These are phyloP conservation scores for Kalmusia sp. DNA, from an alignment of 2,329 filamentous ascomycete genomes.

Conservation along the genomic window DNA sequence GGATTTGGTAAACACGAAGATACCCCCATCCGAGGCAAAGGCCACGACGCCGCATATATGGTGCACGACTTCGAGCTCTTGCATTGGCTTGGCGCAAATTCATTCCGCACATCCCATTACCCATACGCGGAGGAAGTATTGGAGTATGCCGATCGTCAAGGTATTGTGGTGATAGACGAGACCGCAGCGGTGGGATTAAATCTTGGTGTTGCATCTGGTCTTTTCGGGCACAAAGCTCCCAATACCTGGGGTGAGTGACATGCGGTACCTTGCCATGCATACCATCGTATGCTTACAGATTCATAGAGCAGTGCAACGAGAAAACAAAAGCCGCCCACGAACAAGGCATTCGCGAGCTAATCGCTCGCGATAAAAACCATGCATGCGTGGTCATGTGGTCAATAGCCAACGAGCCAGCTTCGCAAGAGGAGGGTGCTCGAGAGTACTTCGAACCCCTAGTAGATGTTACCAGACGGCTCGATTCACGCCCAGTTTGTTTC, in stretches of 20 bases:
- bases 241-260: no score
- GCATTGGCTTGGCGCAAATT: slow-evolving; percentile 18
- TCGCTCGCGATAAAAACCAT: slow-evolving; percentile 17
- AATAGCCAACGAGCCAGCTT: slow-evolving; percentile 19
- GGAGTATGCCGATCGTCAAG: slow-evolving; percentile 18
- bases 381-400: slow-evolving; percentile 19
- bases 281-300: no score
- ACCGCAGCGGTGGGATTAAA: slow-evolving; percentile 15
- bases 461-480: slow-evolving; percentile 1
- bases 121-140: slow-evolving; percentile 19
- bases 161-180: slow-evolving; percentile 19
- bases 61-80: slow-evolving; percentile 18
- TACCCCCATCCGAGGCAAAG: slow-evolving; percentile 16
- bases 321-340: slow-evolving; percentile 6
- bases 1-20: slow-evolving; percentile 21
- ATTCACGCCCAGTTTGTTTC: slow-evolving; percentile 16
- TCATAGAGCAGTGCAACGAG: no score
- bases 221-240: no score
- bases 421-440: slow-evolving; percentile 14
- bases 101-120: slow-evolving; percentile 18
- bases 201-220: slow-evolving; percentile 12
- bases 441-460: slow-evolving; percentile 17
- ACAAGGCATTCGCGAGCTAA: slow-evolving; percentile 12
- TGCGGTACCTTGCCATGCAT: no score
- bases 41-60: slow-evolving; percentile 18